These are phyloP conservation scores for Phellinidium pouzarii DNA, from an alignment of 1,284 basidiomycete genomes.

Conservation along the genomic window DNA sequence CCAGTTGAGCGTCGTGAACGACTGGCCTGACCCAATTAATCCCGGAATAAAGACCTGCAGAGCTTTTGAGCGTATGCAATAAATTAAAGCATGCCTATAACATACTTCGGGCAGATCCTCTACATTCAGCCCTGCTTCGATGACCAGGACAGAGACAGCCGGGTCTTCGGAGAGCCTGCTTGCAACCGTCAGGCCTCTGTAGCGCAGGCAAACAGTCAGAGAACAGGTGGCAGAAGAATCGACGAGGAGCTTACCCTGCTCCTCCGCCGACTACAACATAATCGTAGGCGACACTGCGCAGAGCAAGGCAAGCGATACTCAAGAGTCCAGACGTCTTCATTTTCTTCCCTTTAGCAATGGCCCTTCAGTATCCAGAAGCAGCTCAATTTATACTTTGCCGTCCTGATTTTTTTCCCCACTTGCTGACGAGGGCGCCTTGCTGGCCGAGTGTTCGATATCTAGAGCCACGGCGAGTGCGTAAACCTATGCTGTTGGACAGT, in stretches of 20 bases:
- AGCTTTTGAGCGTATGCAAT: background rate
- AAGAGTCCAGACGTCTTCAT: background rate
- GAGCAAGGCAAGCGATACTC: background rate
- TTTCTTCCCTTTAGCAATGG: background rate
- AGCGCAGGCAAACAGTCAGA: background rate
- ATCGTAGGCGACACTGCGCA: conserved; percentile 1
- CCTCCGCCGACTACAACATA: conserved; percentile 20
- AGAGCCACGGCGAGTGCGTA: no score
- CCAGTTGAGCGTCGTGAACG: conserved; percentile 15
- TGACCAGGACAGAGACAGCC: conserved; percentile 10
- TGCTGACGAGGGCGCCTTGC: no score
- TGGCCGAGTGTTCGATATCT: no score
- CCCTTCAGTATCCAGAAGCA: background rate
- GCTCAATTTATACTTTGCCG: background rate
- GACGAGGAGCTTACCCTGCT: conserved; percentile 13
- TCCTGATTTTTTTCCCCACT: no score
- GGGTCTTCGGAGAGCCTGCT: conserved; percentile 17
- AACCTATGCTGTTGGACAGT: no score
- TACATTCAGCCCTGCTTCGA: conserved; percentile 19
- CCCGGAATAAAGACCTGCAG: conserved; percentile 20
- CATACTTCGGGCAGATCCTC: conserved; percentile 17
- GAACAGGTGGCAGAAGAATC: background rate
- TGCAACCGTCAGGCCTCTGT: conserved; percentile 16
- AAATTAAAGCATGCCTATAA: background rate
- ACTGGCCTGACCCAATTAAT: conserved; percentile 11